phyloP scores from a whole-genome alignment of 1,284 basidiomycete genomes.

The Fomes fomentarius region DNA sequence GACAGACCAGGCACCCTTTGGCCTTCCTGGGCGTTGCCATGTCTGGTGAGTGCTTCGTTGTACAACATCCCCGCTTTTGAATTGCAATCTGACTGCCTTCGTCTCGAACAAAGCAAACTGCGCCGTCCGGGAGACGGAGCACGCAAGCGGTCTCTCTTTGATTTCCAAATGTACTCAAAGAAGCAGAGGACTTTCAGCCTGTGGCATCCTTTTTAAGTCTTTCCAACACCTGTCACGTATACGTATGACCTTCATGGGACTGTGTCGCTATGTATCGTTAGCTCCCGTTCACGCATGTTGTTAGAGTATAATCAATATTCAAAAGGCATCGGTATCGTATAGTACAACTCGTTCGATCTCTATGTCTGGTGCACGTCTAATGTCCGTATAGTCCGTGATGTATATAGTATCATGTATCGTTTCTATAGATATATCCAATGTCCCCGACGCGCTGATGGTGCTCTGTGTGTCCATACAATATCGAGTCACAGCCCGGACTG shows the following conservation, averaged over 20 bases:
- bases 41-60: conserved; percentile 3
- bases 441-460: too few species aligned
- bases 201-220: conserved; percentile 17
- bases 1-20: conserved; percentile 11
- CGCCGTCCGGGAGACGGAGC: not conserved
- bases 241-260: not conserved
- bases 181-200: conserved; percentile 11
- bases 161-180: not conserved
- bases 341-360: not conserved
- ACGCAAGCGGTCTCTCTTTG: not conserved
- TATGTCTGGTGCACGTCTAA: not conserved
- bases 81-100: too few species aligned
- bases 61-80: too few species aligned
- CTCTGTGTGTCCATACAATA: too few species aligned
- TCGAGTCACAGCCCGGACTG: too few species aligned
- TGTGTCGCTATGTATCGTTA: conserved; percentile 2
- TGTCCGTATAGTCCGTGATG: not conserved
- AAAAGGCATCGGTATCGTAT: not conserved
- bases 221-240: not conserved
- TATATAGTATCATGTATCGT: not conserved
- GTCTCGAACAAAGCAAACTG: conserved; percentile 2
- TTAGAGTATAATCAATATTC: not conserved
- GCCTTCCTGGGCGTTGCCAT: conserved; percentile 8
- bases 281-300: conserved; percentile 5
- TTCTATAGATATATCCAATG: not conserved